These are phyloP conservation scores for Kluyveromyces siamensis DNA, from an alignment of 805 yeast species.

Conservation along the genomic window DNA sequence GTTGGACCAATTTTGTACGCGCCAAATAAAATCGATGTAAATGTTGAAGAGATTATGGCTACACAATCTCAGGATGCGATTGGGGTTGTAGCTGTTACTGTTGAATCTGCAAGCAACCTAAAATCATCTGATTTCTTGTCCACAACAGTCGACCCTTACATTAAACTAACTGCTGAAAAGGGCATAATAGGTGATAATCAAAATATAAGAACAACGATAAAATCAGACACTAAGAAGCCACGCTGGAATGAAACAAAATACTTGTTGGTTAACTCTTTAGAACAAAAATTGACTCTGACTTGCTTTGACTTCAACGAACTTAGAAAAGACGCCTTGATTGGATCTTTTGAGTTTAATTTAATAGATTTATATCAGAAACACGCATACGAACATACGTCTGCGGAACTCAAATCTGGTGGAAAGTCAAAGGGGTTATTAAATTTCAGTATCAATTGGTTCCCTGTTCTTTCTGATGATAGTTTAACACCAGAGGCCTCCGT, in stretches of 20 bases:
- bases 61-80: constrained; percentile 55
- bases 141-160: constrained; percentile 51
- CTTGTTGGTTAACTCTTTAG: constrained; percentile 46
- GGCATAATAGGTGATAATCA: constrained; percentile 32
- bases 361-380: constrained; percentile 50
- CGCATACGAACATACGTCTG: constrained; percentile 14
- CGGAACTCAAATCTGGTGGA: constrained; percentile 31
- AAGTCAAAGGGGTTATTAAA: constrained; percentile 49
- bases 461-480: constrained; percentile 15
- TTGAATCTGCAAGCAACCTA: constrained; percentile 44
- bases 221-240: constrained; percentile 48
- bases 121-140: constrained; percentile 32
- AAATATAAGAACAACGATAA: constrained; percentile 42
- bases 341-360: constrained; percentile 45
- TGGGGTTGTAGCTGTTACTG: constrained; percentile 59
- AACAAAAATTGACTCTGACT: constrained; percentile 47
- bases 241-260: constrained; percentile 59
- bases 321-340: constrained; percentile 45
- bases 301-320: constrained; percentile 48
- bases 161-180: constrained; percentile 37
- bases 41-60: constrained; percentile 63
- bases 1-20: constrained; percentile 75
- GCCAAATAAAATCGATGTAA: constrained; percentile 69
- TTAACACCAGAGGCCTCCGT: constrained; percentile 9
- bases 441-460: constrained; percentile 43